Conservation (phyloP, 1,139 yeast species). For the Yamadazyma atlantica region DNA sequence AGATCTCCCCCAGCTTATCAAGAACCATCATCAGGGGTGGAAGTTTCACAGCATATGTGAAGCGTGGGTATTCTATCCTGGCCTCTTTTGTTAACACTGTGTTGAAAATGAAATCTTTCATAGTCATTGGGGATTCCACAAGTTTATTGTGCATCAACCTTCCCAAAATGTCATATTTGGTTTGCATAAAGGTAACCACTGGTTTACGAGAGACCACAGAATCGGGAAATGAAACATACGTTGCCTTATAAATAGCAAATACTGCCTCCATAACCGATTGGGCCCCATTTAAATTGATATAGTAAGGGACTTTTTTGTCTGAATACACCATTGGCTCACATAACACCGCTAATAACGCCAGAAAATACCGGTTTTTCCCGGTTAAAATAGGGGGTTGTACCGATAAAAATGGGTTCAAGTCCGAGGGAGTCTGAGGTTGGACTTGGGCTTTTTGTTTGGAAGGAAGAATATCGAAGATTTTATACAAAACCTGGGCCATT, state of each 20-base stretch:
- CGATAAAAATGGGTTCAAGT: not conserved
- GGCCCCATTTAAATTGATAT: not conserved
- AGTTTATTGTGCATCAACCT: no score
- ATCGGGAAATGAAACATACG: no score
- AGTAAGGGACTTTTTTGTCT: not conserved
- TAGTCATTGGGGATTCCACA: no score
- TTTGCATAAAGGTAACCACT: no score
- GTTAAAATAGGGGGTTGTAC: not conserved
- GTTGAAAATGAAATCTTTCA: no score
- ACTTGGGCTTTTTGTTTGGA: not conserved
- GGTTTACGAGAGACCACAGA: no score
- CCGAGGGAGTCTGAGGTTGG: not conserved
- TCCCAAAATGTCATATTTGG: not conserved
- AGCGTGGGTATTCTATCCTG: no score
- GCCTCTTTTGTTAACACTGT: no score
- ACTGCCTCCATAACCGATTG: not conserved
- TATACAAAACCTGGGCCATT: not conserved
- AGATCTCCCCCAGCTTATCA: no score
- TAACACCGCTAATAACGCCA: not conserved
- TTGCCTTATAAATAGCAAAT: not conserved
- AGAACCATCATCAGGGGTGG: no score
- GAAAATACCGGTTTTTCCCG: not conserved
- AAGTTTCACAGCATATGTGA: no score
- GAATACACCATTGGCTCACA: not conserved
- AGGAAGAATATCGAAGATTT: not conserved